Conservation (phyloP, 495 filamentous ascomycete species). For the Aspergillus egyptiacus region DNA sequence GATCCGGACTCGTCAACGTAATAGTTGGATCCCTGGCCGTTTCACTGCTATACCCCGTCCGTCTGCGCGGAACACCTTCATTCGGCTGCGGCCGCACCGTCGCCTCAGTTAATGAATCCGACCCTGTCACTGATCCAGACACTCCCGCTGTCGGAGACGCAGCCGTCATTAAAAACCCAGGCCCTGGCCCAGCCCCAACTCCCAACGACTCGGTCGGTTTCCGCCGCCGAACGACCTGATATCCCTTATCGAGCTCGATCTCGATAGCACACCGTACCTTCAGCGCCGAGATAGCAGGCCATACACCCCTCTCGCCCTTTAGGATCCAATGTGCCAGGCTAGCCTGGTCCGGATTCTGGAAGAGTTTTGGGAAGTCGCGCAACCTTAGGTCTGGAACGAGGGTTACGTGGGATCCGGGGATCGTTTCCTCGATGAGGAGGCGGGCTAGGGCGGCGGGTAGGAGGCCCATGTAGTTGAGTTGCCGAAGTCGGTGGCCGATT, state of each 20-base stretch:
- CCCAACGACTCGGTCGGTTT: slow-evolving; percentile 34
- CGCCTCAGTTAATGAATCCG: not conserved
- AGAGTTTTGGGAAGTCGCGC: slow-evolving; percentile 64
- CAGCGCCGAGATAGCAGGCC: slow-evolving; percentile 83
- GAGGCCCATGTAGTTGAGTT: slow-evolving; percentile 71
- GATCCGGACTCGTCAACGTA: slow-evolving; percentile 3
- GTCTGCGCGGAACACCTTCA: slow-evolving; percentile 25
- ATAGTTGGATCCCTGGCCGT: slow-evolving; percentile 3
- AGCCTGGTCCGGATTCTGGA: slow-evolving; percentile 72
- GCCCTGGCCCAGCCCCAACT: not conserved
- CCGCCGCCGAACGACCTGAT: slow-evolving; percentile 66
- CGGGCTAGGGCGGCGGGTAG: slow-evolving; percentile 64
- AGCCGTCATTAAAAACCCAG: not conserved
- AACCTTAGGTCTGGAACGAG: slow-evolving; percentile 74
- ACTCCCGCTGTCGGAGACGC: not conserved
- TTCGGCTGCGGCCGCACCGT: slow-evolving; percentile 19
- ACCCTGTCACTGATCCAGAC: not conserved
- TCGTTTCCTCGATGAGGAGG: slow-evolving; percentile 79
- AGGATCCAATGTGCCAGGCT: slow-evolving; percentile 80
- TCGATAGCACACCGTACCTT: slow-evolving; percentile 82
- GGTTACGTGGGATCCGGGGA: slow-evolving; percentile 74
- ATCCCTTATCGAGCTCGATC: slow-evolving; percentile 75
- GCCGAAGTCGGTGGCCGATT: slow-evolving; percentile 72
- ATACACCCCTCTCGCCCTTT: slow-evolving; percentile 79
- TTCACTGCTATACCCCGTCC: slow-evolving; percentile 20